A percentile compares a stretch with the other conserved stretches of the same genome.
Evolutionary conservation across 2,329 filamentous ascomycete genomes (phyloP).

Genomic region (Daldinia sp.): DNA sequence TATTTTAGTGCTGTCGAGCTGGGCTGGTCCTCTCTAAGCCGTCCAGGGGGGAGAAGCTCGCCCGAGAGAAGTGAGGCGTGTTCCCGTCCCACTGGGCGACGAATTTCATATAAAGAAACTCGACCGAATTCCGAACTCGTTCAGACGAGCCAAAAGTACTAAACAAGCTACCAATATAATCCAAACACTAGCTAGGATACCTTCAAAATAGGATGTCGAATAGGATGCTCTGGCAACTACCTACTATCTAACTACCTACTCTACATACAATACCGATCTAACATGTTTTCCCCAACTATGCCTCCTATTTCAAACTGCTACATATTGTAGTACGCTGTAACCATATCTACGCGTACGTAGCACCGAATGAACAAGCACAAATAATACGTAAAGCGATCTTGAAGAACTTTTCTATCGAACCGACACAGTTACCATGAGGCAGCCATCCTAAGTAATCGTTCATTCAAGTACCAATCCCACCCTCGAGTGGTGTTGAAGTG

Average conservation of each 20-base stretch:
- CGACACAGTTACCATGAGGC: conserved; percentile 18
- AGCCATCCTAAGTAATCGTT: conserved; percentile 12
- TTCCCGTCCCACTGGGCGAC: conserved; percentile 20
- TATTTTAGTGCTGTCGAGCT: conserved; percentile 13
- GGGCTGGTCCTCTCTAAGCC: not conserved
- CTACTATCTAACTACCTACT: too few relatives aligned
- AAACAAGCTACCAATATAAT: conserved; percentile 7
- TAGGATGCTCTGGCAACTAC: conserved; percentile 18
- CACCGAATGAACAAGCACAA: conserved; percentile 10
- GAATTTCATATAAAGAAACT: conserved; percentile 23
- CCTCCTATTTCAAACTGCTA: conserved; percentile 24
- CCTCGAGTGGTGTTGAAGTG: conserved; percentile 24
- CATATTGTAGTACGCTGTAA: conserved; percentile 7
- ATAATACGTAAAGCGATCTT: not conserved
- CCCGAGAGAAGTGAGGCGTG: conserved; percentile 24
- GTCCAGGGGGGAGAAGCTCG: conserved; percentile 10
- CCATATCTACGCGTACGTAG: conserved; percentile 1
- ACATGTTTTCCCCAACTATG: conserved; percentile 15
- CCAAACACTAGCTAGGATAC: conserved; percentile 15
- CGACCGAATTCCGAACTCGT: conserved; percentile 21
- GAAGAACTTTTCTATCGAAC: conserved; percentile 9
- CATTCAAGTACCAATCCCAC: conserved; percentile 25
- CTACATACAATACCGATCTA: conserved; percentile 27
- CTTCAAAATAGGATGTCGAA: conserved; percentile 19
- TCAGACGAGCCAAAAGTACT: not conserved